Conservation (phyloP, 495 filamentous ascomycete species). For the Hypoxylon crocopeplum region DNA sequence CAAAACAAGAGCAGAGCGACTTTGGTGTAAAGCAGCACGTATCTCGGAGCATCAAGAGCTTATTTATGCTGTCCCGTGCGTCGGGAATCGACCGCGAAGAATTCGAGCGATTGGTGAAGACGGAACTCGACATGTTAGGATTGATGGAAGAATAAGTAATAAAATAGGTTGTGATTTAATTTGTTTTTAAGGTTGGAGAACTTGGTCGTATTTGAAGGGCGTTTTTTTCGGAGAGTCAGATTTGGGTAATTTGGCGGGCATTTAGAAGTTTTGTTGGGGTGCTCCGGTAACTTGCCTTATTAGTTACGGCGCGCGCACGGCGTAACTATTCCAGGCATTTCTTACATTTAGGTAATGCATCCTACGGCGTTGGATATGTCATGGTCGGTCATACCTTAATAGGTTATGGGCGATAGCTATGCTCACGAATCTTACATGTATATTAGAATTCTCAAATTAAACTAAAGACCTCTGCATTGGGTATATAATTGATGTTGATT, state of each 20-base stretch:
- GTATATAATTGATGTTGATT: no score
- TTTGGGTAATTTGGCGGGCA: constrained; percentile 13
- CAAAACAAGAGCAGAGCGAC: constrained; percentile 71
- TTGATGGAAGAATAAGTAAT: constrained; percentile 73
- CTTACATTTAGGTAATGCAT: constrained; percentile 10
- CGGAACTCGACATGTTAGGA: constrained; percentile 78
- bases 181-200: constrained; percentile 17
- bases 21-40: constrained; percentile 89
- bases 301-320: no score
- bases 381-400: background rate
- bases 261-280: constrained; percentile 18
- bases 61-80: constrained; percentile 80
- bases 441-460: no score
- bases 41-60: constrained; percentile 82
- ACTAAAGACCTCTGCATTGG: no score
- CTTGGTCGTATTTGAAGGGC: constrained; percentile 18
- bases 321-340: no score
- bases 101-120: constrained; percentile 81
- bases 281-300: no score
- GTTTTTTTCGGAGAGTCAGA: constrained; percentile 2
- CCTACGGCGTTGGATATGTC: constrained; percentile 9
- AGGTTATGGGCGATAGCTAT: no score
- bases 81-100: constrained; percentile 83
- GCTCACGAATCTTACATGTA: no score
- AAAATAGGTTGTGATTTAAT: background rate